Percentiles rank a stretch among this genome's conserved stretches.
These are phyloP conservation scores for Pseudogymnoascus sp. DNA, from an alignment of 2,329 filamentous ascomycete species.

Conservation along the genomic window DNA sequence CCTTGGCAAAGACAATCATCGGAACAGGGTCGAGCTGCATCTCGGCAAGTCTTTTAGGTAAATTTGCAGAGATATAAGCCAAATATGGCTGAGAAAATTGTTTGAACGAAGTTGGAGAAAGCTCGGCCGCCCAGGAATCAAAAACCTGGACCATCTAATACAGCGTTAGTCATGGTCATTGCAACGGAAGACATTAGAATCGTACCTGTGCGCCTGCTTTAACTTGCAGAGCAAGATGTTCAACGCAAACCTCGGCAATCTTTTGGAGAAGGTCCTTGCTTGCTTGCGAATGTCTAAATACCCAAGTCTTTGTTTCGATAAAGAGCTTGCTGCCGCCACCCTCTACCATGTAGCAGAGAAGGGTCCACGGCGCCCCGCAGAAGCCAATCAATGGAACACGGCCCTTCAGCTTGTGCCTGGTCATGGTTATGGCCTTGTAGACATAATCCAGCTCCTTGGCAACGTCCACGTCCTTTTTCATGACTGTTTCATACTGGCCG, in stretches of 20 bases:
- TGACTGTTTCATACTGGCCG: constrained; percentile 70
- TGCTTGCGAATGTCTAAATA: constrained; percentile 79
- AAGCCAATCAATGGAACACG: constrained; percentile 92
- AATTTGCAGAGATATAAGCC: constrained; percentile 69
- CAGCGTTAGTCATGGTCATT: constrained; percentile 2
- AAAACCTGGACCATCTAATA: constrained; percentile 82
- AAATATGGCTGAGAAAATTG: constrained; percentile 83
- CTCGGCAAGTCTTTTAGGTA: constrained; percentile 67
- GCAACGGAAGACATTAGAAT: neutral
- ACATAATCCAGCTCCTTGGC: constrained; percentile 83
- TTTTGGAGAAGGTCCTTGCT: constrained; percentile 78
- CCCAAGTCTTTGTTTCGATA: constrained; percentile 90
- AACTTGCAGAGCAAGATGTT: constrained; percentile 88
- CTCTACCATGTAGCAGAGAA: constrained; percentile 98
- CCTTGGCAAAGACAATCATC: constrained; percentile 98
- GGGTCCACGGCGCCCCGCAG: constrained; percentile 92
- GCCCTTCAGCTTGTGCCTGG: constrained; percentile 77
- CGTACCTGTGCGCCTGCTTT: constrained; percentile 79
- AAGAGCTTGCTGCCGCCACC: constrained; percentile 95
- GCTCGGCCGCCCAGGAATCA: constrained; percentile 94
- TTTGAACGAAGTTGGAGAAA: constrained; percentile 76
- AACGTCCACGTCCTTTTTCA: constrained; percentile 75
- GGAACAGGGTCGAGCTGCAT: constrained; percentile 74
- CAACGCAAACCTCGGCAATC: constrained; percentile 89
- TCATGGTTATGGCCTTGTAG: constrained; percentile 89